Base-by-base conservation (phyloP, 2,329 filamentous ascomycete genomes). In the Cordyceps pruinosa region DNA sequence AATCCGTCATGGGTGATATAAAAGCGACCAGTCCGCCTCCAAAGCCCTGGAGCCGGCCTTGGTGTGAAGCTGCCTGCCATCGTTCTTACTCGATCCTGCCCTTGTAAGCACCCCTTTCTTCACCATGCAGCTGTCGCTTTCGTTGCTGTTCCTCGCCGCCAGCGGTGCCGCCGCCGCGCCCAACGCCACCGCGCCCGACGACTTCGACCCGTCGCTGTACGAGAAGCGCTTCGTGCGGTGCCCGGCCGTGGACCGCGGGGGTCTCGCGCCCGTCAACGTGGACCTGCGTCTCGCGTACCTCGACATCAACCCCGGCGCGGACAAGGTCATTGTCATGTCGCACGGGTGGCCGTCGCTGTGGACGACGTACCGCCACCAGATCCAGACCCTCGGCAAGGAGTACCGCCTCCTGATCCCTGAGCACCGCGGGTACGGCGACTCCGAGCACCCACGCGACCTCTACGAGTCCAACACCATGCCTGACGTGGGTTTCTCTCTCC, bases 391-490 rank as follows among this genome's bases (percentile, higher is more conserved):
- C n/a, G 47, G 53, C 21, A 53, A 56, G 26, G 58, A 59, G 23
- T 59, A 56, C 35, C 50, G 50, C 28, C 51, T 55, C 23, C 45
- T 58, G n/a, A 55, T 54, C 23, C 48, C 49, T 28, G 45, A 59
- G 30, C 37, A 54, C 23, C 51, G 52, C 13, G 46, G 52, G 15
- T 56, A 54, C 30, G 51, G 57, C 19, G 46, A 56, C 30, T 59
- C 52, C 13, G 23, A 45, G 34, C 57, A 59, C n/a, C 52, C 52
- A 2, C 37, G 55, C 23, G 52, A 56, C 19, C 39, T 59, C 23
- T 59, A 19, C n/a, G 51, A 52, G 46, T 59, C 51, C n/a, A 59
- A 56, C 23, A 56, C 57, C 35, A 59, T 59, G 57, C 57, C 57
- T 32, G 57, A 59, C 25, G 56, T 58, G 41, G 37, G 50, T 42